Evolutionary conservation across 2,329 filamentous ascomycete genomes (phyloP).

Genomic region (Tympanopsis confertula): DNA sequence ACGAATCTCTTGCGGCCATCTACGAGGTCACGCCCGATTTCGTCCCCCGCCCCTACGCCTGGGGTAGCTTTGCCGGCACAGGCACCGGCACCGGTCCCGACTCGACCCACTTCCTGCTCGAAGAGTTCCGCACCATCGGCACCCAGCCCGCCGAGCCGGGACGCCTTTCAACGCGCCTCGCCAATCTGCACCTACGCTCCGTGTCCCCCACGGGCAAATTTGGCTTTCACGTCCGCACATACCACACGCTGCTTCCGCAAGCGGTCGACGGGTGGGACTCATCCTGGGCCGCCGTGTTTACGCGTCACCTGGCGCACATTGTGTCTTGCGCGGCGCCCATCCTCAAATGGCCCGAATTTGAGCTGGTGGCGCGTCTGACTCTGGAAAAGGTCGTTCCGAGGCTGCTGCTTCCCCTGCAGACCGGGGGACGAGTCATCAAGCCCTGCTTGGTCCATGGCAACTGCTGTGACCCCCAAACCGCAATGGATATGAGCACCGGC

Average conservation of each 20-base stretch:
- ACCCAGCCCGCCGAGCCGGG: conserved; percentile 7
- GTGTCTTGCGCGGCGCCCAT: conserved; percentile 4
- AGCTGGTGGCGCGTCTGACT: conserved; percentile 7
- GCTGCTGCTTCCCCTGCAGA: conserved; percentile 15
- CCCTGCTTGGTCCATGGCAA: conserved; percentile 19
- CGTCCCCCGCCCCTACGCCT: conserved; percentile 6
- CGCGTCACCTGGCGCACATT: conserved; percentile 7
- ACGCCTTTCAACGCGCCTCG: conserved; percentile 7
- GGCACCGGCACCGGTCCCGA: not conserved
- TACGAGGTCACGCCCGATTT: conserved; percentile 5
- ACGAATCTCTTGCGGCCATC: conserved; percentile 9
- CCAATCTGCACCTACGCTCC: conserved; percentile 9
- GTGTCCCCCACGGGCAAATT: conserved; percentile 14
- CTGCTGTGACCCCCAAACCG: conserved; percentile 19
- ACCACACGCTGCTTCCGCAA: conserved; percentile 7
- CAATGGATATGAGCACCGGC: conserved; percentile 12
- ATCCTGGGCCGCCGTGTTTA: conserved; percentile 10
- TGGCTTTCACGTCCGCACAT: conserved; percentile 13
- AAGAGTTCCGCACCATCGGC: conserved; percentile 8
- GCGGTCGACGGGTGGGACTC: conserved; percentile 6
- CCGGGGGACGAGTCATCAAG: conserved; percentile 14
- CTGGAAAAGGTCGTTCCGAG: conserved; percentile 15
- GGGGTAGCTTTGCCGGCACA: conserved; percentile 6
- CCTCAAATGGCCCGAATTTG: conserved; percentile 9
- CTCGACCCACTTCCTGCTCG: conserved; percentile 11